Percentiles rank a stretch among this genome's conserved stretches.
Evolutionary conservation across 1,284 basidiomycete genomes (phyloP).

Genomic region (Malassezia brasiliensis): DNA sequence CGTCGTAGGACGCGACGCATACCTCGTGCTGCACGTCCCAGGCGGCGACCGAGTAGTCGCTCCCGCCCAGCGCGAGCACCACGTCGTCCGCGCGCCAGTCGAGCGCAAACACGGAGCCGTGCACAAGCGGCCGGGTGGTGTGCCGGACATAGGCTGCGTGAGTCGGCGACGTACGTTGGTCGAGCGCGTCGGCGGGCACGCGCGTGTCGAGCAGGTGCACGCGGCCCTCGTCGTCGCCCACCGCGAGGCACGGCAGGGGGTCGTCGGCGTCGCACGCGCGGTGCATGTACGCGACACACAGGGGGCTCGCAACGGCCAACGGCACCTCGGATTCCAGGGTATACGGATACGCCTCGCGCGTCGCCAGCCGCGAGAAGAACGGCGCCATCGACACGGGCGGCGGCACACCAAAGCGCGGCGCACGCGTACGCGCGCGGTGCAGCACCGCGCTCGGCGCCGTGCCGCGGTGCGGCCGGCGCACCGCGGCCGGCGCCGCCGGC

Average conservation of each 20-base stretch:
- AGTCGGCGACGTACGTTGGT: constrained; percentile 11
- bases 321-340: constrained; percentile 21
- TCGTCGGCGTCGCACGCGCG: constrained; percentile 24
- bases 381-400: not conserved
- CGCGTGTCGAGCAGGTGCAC: constrained; percentile 37
- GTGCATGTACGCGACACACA: constrained; percentile 33
- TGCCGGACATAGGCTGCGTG: constrained; percentile 19
- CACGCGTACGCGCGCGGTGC: not conserved
- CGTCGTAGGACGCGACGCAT: constrained; percentile 23
- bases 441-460: not conserved
- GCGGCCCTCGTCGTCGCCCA: constrained; percentile 42
- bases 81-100: constrained; percentile 39
- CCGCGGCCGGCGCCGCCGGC: not conserved
- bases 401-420: not conserved
- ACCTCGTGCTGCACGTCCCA: constrained; percentile 36
- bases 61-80: constrained; percentile 30
- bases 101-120: constrained; percentile 34
- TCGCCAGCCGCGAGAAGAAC: not conserved
- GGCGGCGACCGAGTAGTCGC: constrained; percentile 34
- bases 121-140: constrained; percentile 1
- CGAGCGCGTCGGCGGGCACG: constrained; percentile 3
- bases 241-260: constrained; percentile 37
- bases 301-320: constrained; percentile 19
- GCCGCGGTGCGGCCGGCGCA: not conserved
- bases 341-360: constrained; percentile 1